Conservation (phyloP, 305 asterid species). For the Fraxinus ornus region DNA sequence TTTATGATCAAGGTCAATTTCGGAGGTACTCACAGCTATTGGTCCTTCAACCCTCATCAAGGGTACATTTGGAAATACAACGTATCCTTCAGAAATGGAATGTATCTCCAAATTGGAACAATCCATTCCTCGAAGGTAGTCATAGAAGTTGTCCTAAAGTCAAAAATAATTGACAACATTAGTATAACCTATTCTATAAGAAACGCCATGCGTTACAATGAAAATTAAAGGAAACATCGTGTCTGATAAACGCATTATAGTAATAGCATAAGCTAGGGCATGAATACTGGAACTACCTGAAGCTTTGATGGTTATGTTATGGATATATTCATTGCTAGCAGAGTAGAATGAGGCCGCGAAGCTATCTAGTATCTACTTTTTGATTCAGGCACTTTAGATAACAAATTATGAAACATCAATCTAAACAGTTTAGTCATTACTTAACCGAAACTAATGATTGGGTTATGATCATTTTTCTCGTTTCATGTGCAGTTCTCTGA, state of each 20-base stretch:
- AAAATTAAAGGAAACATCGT: background rate
- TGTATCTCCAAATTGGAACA: constrained; percentile 91
- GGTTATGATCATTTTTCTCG: background rate
- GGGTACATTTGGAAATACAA: constrained; percentile 93
- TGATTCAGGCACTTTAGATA: background rate
- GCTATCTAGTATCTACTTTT: background rate
- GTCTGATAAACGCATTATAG: background rate
- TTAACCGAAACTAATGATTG: background rate
- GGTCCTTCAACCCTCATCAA: constrained; percentile 98
- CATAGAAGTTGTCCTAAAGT: constrained; percentile 70
- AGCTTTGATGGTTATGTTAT: background rate
- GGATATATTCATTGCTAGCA: background rate
- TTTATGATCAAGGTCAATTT: background rate
- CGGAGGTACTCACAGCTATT: constrained; percentile 73
- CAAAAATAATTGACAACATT: constrained; percentile 1
- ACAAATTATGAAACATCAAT: background rate
- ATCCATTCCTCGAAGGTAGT: constrained; percentile 77
- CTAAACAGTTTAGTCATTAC: background rate
- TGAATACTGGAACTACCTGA: background rate
- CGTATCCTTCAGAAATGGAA: constrained; percentile 89
- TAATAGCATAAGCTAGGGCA: background rate
- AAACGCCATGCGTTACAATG: background rate
- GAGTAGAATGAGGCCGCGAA: background rate
- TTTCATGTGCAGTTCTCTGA: background rate
- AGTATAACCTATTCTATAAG: constrained; percentile 3